Base-by-base conservation (phyloP, 352 stramenopile species). In the Pythium oligandrum region DNA sequence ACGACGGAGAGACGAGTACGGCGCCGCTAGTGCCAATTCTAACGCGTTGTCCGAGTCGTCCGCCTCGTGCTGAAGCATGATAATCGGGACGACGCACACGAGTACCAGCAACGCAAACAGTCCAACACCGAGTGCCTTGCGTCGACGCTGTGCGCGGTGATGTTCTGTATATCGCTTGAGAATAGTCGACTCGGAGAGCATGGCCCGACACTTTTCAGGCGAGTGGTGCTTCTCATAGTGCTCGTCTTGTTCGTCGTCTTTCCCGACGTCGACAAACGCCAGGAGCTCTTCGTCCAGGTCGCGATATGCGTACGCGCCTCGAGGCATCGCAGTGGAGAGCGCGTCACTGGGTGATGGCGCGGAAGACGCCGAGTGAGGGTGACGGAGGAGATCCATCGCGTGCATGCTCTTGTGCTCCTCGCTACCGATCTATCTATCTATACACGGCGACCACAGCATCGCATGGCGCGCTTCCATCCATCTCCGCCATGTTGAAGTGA, bases 271-370 rank as follows among this genome's bases (percentile, higher is more conserved):
- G 4, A 53, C 30, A 48, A 61, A 62, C 11, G 43, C 6, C 35
- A 53, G 50, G 39, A 63, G 60, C 35, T 68, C 60, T 34, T 68
- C 60, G 45, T 68, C 60, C 4, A 63, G 48, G 32, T 68, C 60
- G 6, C 60, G 60, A 44, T 61, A 68, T 32, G 60, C 60, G 47
- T 45, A 68, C 32, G 46, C 39, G n/a, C 2, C 54, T 48, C 60
- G 60, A 2, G 38, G 45, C 60, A 68, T 68, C 17, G 17, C 17
- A 26, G 17, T 26, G 17, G 17, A 26, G 17, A 26, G 17, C 17
- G 17, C 17, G 17, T 26, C 17, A 26, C 17, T 26, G 17, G 17
- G 17, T 26, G 17, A 26, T 26, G 17, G 17, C 17, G 17, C 17
- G 17, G 17, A 26, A 26, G 17, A 26, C 17, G 17, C 17, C 17